Evolutionary conservation across 208 protist genomes (phyloP).

Genomic region (Strigomonas galati): DNA sequence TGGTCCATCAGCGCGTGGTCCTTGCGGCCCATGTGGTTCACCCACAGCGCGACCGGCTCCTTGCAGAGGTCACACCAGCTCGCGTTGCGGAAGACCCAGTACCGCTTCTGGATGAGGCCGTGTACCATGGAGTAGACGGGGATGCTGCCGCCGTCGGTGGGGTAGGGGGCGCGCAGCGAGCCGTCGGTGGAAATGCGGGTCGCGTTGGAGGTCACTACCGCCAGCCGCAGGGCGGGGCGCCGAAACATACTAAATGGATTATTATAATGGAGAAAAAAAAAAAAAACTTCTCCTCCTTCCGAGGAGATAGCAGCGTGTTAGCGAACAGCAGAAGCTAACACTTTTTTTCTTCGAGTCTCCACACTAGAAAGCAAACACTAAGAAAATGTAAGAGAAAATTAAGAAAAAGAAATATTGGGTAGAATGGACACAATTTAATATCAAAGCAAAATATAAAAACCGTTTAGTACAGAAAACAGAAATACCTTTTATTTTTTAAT

Average conservation of each 20-base stretch:
- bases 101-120: slow-evolving; percentile 78
- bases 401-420: slow-evolving; percentile 12
- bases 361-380: background rate
- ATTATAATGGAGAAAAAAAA: too few species aligned
- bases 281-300: too few species aligned
- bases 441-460: too few species aligned
- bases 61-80: slow-evolving; percentile 91
- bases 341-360: too few species aligned
- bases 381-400: slow-evolving; percentile 3
- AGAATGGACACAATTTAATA: too few species aligned
- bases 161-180: slow-evolving; percentile 48
- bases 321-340: too few species aligned
- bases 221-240: too few species aligned
- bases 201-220: background rate
- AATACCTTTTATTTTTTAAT: slow-evolving; percentile 3
- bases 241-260: too few species aligned
- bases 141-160: slow-evolving; percentile 78
- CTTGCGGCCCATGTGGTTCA: slow-evolving; percentile 85
- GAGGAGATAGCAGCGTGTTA: too few species aligned
- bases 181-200: background rate
- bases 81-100: slow-evolving; percentile 80
- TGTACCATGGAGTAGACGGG: slow-evolving; percentile 85
- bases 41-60: slow-evolving; percentile 82
- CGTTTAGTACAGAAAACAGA: too few species aligned
- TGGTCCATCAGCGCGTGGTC: slow-evolving; percentile 88